Evolutionary conservation across 1,139 yeast genomes (phyloP).

Genomic region (Pichia sp.): DNA sequence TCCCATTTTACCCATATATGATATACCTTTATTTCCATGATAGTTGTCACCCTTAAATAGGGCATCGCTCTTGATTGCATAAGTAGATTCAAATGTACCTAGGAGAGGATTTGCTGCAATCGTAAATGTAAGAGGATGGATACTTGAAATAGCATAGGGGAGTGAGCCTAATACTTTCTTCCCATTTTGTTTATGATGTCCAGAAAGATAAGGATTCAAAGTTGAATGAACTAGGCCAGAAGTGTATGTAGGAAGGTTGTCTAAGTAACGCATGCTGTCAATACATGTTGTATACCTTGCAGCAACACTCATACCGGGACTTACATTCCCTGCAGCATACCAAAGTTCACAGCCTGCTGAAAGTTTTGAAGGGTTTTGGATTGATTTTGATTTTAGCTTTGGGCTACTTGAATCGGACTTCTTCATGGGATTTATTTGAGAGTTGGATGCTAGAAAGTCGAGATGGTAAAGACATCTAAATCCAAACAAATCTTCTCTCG

Average conservation of each 20-base stretch:
- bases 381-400: conserved; percentile 7
- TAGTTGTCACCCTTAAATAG: not conserved
- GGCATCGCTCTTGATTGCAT: conserved; percentile 76
- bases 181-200: not conserved
- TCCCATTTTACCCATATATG: conserved; percentile 29
- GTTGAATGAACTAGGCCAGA: conserved; percentile 1
- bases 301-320: conserved; percentile 83
- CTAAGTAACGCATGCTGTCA: conserved; percentile 14
- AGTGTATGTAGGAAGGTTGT: conserved; percentile 9
- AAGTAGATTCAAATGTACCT: conserved; percentile 87
- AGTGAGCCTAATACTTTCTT: conserved; percentile 5
- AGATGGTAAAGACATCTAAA: conserved; percentile 74
- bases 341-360: conserved; percentile 82
- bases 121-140: conserved; percentile 74
- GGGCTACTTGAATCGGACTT: not conserved
- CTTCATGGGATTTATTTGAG: conserved; percentile 9
- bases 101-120: conserved; percentile 82
- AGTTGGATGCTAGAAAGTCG: conserved; percentile 29
- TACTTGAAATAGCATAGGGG: conserved; percentile 15
- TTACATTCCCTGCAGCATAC: conserved; percentile 80
- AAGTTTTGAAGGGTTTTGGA: conserved; percentile 30
- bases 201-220: conserved; percentile 4
- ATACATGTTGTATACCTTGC: conserved; percentile 73
- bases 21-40: not conserved
- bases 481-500: conserved; percentile 85